Conservation (phyloP, 805 yeast species). For the Blastobotrys attinorum region DNA sequence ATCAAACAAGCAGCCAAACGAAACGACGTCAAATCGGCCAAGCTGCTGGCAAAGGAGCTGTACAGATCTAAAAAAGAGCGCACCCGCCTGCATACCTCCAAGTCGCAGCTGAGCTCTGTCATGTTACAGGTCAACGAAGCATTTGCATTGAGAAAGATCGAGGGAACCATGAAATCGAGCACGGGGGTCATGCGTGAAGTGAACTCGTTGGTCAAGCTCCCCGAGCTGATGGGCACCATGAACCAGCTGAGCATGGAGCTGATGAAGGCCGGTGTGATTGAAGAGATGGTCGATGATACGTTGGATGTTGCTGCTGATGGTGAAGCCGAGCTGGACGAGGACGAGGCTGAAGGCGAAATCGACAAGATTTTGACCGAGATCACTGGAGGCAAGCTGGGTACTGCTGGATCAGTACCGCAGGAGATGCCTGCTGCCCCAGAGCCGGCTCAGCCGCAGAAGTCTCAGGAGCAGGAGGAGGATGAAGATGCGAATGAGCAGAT, state of each 20-base stretch:
- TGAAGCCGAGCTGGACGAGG: conserved; percentile 41
- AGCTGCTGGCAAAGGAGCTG: conserved; percentile 74
- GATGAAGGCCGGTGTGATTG: conserved; percentile 59
- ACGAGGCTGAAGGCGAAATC: conserved; percentile 31
- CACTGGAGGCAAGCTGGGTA: conserved; percentile 46
- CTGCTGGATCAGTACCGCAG: conserved; percentile 43
- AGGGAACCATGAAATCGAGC: conserved; percentile 70
- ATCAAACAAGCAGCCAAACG: conserved; percentile 70
- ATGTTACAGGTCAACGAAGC: conserved; percentile 88
- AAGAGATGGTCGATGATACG: conserved; percentile 92
- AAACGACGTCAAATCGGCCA: conserved; percentile 68
- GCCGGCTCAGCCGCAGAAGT: conserved; percentile 16
- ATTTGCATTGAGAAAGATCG: conserved; percentile 74
- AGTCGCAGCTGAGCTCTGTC: conserved; percentile 79
- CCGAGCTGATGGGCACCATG: conserved; percentile 75
- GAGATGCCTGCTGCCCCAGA: conserved; percentile 21
- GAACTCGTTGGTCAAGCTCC: conserved; percentile 66
- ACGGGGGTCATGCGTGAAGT: conserved; percentile 85
- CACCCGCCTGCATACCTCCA: conserved; percentile 64
- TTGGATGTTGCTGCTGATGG: conserved; percentile 63
- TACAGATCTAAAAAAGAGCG: conserved; percentile 67
- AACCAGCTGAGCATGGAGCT: conserved; percentile 80
- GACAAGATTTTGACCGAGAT: conserved; percentile 31
- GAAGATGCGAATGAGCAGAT: conserved; percentile 67
- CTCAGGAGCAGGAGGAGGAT: conserved; percentile 31